Percentiles rank a stretch among this genome's conserved stretches.
phyloP scores from a whole-genome alignment of 805 yeast genomes.

The Danielozyma ontarioensis region DNA sequence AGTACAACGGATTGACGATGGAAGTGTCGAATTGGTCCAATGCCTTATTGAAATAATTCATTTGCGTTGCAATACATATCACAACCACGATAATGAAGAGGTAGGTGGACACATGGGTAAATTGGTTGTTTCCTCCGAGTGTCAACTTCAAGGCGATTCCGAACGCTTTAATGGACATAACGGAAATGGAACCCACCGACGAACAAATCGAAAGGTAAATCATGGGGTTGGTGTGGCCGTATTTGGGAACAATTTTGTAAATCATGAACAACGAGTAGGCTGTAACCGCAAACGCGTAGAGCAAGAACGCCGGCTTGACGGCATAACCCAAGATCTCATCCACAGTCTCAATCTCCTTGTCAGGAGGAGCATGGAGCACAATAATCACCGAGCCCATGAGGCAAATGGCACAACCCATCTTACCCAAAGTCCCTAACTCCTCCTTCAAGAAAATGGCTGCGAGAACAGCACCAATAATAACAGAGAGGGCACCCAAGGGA shows the following conservation, averaged over 20 bases:
- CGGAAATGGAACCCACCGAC: conserved; percentile 83
- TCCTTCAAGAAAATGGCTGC: conserved; percentile 83
- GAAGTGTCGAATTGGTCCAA: conserved; percentile 90
- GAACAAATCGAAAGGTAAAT: conserved; percentile 87
- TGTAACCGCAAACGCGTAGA: conserved; percentile 59
- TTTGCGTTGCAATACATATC: conserved; percentile 80
- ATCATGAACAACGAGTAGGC: conserved; percentile 73
- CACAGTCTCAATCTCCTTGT: conserved; percentile 80
- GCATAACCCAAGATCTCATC: conserved; percentile 85
- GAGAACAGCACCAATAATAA: conserved; percentile 85
- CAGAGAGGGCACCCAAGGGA: conserved; percentile 86
- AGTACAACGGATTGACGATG: conserved; percentile 84
- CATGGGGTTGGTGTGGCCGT: conserved; percentile 81
- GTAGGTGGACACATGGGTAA: conserved; percentile 78
- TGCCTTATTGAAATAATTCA: conserved; percentile 92
- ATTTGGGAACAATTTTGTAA: conserved; percentile 73
- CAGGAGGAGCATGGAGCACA: conserved; percentile 91
- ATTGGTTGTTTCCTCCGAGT: conserved; percentile 80
- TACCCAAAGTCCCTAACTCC: conserved; percentile 82
- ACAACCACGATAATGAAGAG: conserved; percentile 73
- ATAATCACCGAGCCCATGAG: conserved; percentile 83
- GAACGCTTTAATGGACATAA: conserved; percentile 88
- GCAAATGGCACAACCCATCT: conserved; percentile 90
- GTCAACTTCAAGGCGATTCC: conserved; percentile 89
- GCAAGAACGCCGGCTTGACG: conserved; percentile 66